Base-by-base conservation (phyloP, 2,329 filamentous ascomycete genomes). In the Cryphonectria nitschkei region DNA sequence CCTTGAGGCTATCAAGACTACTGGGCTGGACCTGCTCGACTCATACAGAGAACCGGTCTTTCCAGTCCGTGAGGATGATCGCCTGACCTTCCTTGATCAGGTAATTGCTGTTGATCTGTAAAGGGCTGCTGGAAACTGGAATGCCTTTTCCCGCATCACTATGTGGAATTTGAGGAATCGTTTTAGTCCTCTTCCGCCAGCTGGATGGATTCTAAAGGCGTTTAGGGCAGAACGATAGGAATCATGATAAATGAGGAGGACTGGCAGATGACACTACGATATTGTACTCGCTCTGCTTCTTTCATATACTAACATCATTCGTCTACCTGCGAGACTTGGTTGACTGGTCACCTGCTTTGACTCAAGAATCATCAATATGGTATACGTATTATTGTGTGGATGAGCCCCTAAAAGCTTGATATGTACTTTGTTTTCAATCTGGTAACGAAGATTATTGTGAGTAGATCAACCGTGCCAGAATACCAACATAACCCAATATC, bases 61-160 rank as follows among this genome's bases (percentile, higher is more conserved):
- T 64, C 80, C 78, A 3, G 74, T 77, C 6, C 58, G 75, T 1
- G 76, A 75, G 54, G 70, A 70, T 46, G 75, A 79, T 22, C 76
- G 79, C 26, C 71, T 78, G 56, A 76, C 73, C 2, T 72, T 81
- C 14, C 79, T 81, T 69, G 79, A 81, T 72, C 54, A 69, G 46
- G 58, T 73, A 14, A 43, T 73, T 19, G 65, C 58, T 34, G 29
- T 13, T 37, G 64, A n/a, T 9, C 19, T 37, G 19, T 52, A 52
- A 39, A 2, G 16, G 22, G 0, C 13, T n/a, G 13, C 16, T 26
- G n/a, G 16, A 19, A 32, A 61, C 14, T 1, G 9, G 16, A 11
- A 29, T n/a, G 19, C 9, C 52, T 41, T 26, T 65, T 13, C 7
- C 65, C 5, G 29, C 14, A 43, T 52, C 37, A 1, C 22, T 5